These are phyloP conservation scores for Trichocladium uniseriatum DNA, from an alignment of 495 filamentous ascomycete species.

Conservation along the genomic window DNA sequence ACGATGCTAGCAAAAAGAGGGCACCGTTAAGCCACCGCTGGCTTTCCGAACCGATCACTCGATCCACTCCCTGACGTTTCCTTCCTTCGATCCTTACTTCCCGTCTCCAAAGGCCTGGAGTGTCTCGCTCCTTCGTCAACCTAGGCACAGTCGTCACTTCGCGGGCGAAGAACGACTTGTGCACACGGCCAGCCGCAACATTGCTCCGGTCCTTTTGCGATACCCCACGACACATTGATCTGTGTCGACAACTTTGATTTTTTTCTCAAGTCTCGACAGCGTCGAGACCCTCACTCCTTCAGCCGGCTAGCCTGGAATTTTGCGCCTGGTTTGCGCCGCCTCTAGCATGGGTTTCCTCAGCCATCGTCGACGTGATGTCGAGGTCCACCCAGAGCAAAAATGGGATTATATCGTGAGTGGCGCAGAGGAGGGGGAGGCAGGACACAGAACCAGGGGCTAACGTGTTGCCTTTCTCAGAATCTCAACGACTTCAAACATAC, in stretches of 20 bases:
- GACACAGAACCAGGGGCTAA: conserved; percentile 2
- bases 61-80: conserved; percentile 7
- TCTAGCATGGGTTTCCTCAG: conserved; percentile 65
- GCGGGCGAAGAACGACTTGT: conserved; percentile 47
- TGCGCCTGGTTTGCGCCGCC: conserved; percentile 10
- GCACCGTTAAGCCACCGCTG: conserved; percentile 12
- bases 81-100: conserved; percentile 13
- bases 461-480: conserved; percentile 55
- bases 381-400: conserved; percentile 69
- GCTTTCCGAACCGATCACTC: conserved; percentile 10
- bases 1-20: conserved; percentile 12
- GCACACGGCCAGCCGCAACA: conserved; percentile 32
- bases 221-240: conserved; percentile 25
- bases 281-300: conserved; percentile 24
- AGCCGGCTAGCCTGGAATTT: conserved; percentile 11
- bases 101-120: conserved; percentile 12
- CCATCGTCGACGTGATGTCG: conserved; percentile 55
- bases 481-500: conserved; percentile 79
- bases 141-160: conserved; percentile 43
- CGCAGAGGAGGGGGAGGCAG: too few species aligned
- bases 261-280: conserved; percentile 15
- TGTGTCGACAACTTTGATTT: conserved; percentile 25
- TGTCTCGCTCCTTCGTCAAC: conserved; percentile 19
- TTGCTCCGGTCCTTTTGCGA: conserved; percentile 17
- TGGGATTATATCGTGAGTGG: conserved; percentile 86